Conservation (phyloP, 2,329 filamentous ascomycete species). For the Aspergillus sp. region DNA sequence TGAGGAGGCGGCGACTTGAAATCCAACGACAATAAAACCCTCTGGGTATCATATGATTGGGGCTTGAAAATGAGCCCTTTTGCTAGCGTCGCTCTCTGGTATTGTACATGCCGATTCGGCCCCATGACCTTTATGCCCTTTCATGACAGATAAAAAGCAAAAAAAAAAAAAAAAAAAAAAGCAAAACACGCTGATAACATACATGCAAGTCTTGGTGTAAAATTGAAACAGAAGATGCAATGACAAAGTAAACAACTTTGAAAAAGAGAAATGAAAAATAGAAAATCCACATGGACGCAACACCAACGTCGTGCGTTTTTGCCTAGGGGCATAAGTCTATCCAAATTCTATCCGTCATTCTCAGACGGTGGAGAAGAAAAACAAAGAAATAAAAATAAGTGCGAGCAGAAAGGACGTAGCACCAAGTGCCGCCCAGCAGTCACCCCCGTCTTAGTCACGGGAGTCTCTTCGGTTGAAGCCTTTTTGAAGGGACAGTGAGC, state of each 20-base stretch:
- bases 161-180: background rate
- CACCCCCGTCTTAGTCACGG: constrained; percentile 1
- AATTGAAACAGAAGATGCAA: background rate
- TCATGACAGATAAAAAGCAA: background rate
- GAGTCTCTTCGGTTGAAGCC: constrained; percentile 3
- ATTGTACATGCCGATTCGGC: constrained; percentile 10
- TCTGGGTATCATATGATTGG: constrained; percentile 6
- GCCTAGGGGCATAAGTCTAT: constrained; percentile 9
- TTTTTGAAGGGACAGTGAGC: background rate
- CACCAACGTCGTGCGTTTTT: background rate
- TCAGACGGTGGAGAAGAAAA: constrained; percentile 8
- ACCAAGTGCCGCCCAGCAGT: constrained; percentile 17
- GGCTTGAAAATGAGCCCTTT: background rate
- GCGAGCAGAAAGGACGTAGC: background rate
- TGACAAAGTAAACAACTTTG: background rate
- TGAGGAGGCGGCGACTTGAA: background rate
- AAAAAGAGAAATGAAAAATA: background rate
- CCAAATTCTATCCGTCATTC: constrained; percentile 10
- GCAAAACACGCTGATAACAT: constrained; percentile 7
- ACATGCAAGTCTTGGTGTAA: background rate
- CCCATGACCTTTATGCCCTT: constrained; percentile 1
- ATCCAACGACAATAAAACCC: background rate
- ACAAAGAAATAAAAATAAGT: background rate
- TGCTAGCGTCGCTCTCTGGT: constrained; percentile 6
- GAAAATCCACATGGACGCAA: background rate